A percentile compares a stretch with the other conserved stretches of the same genome.
Conservation (phyloP, 257 asterid genomes). For the Paulownia fortunei region DNA sequence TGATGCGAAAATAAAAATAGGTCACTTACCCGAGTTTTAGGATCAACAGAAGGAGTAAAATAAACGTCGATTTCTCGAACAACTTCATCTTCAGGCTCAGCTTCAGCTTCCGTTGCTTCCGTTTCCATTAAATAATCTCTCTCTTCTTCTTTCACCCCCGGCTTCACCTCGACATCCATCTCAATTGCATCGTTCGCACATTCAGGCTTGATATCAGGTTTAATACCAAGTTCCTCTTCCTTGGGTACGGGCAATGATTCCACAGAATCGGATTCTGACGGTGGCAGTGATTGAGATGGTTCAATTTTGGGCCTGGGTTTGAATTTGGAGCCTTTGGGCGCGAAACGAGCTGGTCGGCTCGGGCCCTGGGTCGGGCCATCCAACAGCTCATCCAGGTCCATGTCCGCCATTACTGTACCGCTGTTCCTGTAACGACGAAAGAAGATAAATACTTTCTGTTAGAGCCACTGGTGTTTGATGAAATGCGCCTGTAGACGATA, state of each 20-base stretch:
- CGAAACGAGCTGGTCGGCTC: constrained; percentile 55
- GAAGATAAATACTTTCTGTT: not conserved
- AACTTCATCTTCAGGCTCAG: constrained; percentile 53
- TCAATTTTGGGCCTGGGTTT: constrained; percentile 50
- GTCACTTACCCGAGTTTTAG: constrained; percentile 47
- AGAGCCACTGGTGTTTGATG: not conserved
- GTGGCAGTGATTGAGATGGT: constrained; percentile 29
- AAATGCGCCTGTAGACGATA: not conserved
- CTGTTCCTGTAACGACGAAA: not conserved
- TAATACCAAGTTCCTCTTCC: constrained; percentile 48
- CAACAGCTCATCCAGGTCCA: constrained; percentile 61
- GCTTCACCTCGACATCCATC: constrained; percentile 54
- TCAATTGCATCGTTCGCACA: constrained; percentile 24
- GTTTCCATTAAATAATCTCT: constrained; percentile 46
- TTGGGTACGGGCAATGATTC: constrained; percentile 28
- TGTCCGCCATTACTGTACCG: constrained; percentile 46
- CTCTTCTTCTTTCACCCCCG: constrained; percentile 37
- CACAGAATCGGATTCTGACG: constrained; percentile 25
- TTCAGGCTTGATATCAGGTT: constrained; percentile 39
- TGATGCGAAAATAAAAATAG: not conserved
- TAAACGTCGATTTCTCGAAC: constrained; percentile 82
- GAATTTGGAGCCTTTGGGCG: constrained; percentile 67
- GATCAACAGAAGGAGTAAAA: constrained; percentile 56
- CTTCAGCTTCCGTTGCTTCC: constrained; percentile 33
- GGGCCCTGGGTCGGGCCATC: constrained; percentile 43